Conservation (phyloP, 306 rosid genomes). For the Prunus fruticosa region DNA sequence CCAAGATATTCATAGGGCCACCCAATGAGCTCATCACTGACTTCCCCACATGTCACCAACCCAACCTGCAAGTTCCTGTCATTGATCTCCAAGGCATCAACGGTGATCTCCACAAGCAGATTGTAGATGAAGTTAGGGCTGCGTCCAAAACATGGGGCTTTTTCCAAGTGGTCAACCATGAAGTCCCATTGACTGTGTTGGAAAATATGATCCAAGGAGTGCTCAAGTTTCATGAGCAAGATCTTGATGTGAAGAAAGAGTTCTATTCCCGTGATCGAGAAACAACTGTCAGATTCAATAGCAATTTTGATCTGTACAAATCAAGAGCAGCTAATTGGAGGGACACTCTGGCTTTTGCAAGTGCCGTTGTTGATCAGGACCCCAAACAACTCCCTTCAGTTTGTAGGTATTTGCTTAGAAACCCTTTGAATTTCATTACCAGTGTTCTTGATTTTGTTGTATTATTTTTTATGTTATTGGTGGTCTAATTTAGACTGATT, state of each 20-base stretch:
- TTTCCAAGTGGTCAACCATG: constrained; percentile 56
- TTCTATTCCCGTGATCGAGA: constrained; percentile 33
- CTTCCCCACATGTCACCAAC: background rate
- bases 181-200: constrained; percentile 23
- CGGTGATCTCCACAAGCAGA: constrained; percentile 10
- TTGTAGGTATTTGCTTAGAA: constrained; percentile 35
- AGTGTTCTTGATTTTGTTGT: background rate
- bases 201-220: constrained; percentile 40
- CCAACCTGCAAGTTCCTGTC: constrained; percentile 34
- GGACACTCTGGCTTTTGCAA: constrained; percentile 37
- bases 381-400: constrained; percentile 27
- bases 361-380: constrained; percentile 32
- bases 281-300: constrained; percentile 17
- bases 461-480: background rate
- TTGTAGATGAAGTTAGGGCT: constrained; percentile 25
- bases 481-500: background rate
- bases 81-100: constrained; percentile 37
- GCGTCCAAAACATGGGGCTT: constrained; percentile 48
- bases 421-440: too few relatives aligned
- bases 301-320: constrained; percentile 37
- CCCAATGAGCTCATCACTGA: background rate
- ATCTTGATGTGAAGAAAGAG: constrained; percentile 36
- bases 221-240: constrained; percentile 45
- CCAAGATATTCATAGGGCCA: constrained; percentile 30
- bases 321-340: constrained; percentile 55